These are phyloP conservation scores for Eucalyptus sp. DNA, from an alignment of 345 rosid species.

Conservation along the genomic window DNA sequence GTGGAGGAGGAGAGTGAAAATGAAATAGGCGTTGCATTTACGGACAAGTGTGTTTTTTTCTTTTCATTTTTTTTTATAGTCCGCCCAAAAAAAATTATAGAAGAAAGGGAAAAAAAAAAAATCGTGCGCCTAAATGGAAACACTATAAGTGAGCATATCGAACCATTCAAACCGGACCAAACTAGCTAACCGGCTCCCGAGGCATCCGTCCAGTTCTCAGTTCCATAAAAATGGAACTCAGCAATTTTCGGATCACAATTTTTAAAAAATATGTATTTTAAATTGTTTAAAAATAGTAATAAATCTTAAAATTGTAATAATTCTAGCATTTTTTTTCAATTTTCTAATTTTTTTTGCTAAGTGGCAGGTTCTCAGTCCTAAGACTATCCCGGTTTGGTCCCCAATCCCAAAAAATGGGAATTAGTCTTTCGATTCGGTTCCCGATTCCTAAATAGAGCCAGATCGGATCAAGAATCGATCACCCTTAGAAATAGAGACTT, in stretches of 20 bases:
- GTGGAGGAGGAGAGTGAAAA: not conserved
- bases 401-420: too few relatives aligned
- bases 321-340: too few relatives aligned
- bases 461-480: rapidly evolving
- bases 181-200: rapidly evolving
- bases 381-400: rapidly evolving
- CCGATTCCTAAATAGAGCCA: rapidly evolving
- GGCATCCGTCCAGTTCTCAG: rapidly evolving
- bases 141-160: too few relatives aligned
- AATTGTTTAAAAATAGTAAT: too few relatives aligned
- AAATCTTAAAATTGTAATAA: too few relatives aligned
- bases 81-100: not conserved
- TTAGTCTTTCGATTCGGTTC: rapidly evolving
- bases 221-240: rapidly evolving
- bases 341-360: too few relatives aligned
- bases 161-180: rapidly evolving
- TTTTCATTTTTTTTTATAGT: not conserved
- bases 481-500: rapidly evolving
- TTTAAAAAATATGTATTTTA: too few relatives aligned
- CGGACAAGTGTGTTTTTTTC: not conserved
- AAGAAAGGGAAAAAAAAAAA: not conserved
- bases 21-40: not conserved
- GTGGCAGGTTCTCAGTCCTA: rapidly evolving
- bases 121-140: not conserved
- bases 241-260: rapidly evolving